phyloP scores from a whole-genome alignment of 164 flowering plant genomes.

The Vitis rupestris region DNA sequence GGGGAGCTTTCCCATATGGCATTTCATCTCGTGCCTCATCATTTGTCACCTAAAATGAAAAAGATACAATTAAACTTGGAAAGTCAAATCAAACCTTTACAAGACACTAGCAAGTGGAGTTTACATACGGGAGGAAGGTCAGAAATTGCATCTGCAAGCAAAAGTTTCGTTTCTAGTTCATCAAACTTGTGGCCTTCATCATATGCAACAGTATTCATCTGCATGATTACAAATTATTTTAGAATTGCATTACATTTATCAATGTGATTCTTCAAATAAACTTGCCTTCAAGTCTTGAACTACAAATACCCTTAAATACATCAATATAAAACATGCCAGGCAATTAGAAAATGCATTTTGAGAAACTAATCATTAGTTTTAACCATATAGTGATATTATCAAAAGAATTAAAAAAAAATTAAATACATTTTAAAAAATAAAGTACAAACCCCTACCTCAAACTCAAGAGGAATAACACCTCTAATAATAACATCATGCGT shows the following conservation, averaged over 20 bases:
- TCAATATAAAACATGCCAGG: no score
- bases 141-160: conserved; percentile 72
- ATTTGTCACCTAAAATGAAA: conserved; percentile 51
- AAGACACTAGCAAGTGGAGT: background rate
- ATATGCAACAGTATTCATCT: conserved; percentile 53
- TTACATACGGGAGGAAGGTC: conserved; percentile 71
- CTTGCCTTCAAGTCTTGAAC: no score
- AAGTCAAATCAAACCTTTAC: background rate
- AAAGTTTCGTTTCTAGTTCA: conserved; percentile 38
- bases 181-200: conserved; percentile 27
- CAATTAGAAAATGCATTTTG: no score
- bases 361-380: no score
- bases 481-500: conserved; percentile 67
- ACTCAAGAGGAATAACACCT: conserved; percentile 52
- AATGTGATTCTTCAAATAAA: no score
- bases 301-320: background rate
- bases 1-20: conserved; percentile 42
- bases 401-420: no score
- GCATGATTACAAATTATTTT: conserved; percentile 4
- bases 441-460: conserved; percentile 50
- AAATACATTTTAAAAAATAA: background rate
- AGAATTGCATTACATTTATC: no score
- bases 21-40: conserved; percentile 60
- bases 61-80: background rate
- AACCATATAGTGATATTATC: no score